Evolutionary conservation across 257 asterid species (phyloP).

Genomic region (Capsicum chinense): DNA sequence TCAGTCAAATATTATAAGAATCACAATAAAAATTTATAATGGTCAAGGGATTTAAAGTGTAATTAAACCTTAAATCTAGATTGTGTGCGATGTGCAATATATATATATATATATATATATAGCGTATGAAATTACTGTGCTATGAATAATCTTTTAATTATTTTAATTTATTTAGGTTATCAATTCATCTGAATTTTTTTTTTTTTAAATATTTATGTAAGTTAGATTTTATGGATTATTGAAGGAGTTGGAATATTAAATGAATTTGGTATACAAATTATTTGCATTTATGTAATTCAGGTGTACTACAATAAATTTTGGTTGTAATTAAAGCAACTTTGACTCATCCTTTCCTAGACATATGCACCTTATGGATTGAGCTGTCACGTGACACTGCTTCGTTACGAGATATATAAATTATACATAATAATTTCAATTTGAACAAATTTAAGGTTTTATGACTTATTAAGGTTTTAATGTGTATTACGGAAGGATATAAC

Average conservation of each 20-base stretch:
- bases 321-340: not conserved
- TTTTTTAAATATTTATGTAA: not conserved
- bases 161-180: too few relatives aligned
- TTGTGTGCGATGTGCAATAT: too few relatives aligned
- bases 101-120: too few relatives aligned
- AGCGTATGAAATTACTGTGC: too few relatives aligned
- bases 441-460: not conserved
- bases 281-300: not conserved
- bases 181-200: too few relatives aligned
- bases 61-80: too few relatives aligned
- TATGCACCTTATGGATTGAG: too few relatives aligned
- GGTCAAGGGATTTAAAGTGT: too few relatives aligned
- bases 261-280: not conserved
- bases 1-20: too few relatives aligned
- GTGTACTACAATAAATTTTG: not conserved
- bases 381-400: too few relatives aligned
- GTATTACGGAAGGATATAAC: not conserved
- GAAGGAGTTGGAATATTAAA: not conserved
- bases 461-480: not conserved
- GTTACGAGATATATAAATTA: not conserved
- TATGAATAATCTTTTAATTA: too few relatives aligned
- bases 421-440: not conserved
- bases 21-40: too few relatives aligned
- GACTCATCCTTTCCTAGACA: not conserved
- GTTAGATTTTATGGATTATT: not conserved